These are phyloP conservation scores for Salix viminalis DNA, from an alignment of 345 rosid genomes.

Conservation along the genomic window DNA sequence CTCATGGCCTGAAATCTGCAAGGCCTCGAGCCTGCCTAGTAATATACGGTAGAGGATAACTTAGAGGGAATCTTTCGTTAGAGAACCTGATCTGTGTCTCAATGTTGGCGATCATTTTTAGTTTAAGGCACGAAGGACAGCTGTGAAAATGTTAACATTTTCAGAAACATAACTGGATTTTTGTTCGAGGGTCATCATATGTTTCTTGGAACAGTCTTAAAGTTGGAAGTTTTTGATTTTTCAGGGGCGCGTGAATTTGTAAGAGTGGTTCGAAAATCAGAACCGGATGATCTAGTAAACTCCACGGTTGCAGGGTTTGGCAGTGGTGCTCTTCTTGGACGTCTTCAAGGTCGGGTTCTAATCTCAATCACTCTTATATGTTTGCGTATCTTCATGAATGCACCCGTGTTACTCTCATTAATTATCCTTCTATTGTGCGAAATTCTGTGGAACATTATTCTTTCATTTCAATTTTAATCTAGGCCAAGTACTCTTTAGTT, in stretches of 20 bases:
- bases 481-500: not conserved
- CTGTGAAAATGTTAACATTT: not conserved
- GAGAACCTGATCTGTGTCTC: not conserved
- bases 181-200: not conserved
- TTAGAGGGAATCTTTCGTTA: not conserved
- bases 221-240: slow-evolving; percentile 14
- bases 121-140: not conserved
- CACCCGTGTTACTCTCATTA: not conserved
- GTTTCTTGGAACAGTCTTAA: not conserved
- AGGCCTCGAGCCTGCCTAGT: not conserved
- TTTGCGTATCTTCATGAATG: not conserved
- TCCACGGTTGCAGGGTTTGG: slow-evolving; percentile 75
- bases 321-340: slow-evolving; percentile 77
- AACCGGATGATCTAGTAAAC: slow-evolving; percentile 61
- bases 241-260: slow-evolving; percentile 83
- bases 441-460: no score
- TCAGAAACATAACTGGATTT: not conserved
- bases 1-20: not conserved
- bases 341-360: slow-evolving; percentile 59
- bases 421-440: no score
- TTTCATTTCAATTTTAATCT: not conserved
- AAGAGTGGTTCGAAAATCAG: slow-evolving; percentile 58
- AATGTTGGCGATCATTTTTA: not conserved
- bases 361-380: not conserved
- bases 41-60: not conserved